A percentile compares a stretch with the other conserved stretches of the same genome.
phyloP scores from a whole-genome alignment of 352 stramenopile genomes.

The Phytophthora colocasiae region DNA sequence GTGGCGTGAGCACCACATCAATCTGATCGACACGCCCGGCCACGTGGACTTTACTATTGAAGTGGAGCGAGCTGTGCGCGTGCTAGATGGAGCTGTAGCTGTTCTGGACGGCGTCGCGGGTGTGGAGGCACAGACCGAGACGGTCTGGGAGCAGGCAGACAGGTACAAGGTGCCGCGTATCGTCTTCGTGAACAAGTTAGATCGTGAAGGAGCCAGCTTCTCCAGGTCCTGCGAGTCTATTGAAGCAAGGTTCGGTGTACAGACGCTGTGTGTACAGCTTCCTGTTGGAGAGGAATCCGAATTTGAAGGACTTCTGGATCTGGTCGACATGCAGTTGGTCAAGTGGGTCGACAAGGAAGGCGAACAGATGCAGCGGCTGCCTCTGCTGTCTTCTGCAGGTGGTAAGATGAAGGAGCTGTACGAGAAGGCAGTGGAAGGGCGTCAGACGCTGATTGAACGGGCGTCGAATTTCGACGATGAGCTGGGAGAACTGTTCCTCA shows the following conservation, averaged over 20 bases:
- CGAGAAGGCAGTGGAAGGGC: constrained; percentile 41
- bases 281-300: constrained; percentile 67
- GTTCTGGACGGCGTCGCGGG: constrained; percentile 97
- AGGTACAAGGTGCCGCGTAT: constrained; percentile 90
- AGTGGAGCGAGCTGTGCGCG: constrained; percentile 96
- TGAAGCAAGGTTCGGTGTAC: constrained; percentile 64
- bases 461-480: constrained; percentile 78
- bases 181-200: constrained; percentile 98
- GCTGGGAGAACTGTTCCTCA: constrained; percentile 76
- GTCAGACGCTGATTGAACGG: constrained; percentile 69
- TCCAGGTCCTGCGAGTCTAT: constrained; percentile 85
- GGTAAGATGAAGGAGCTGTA: constrained; percentile 68
- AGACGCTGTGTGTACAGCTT: constrained; percentile 70
- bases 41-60: constrained; percentile 99
- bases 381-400: constrained; percentile 45
- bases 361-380: constrained; percentile 56
- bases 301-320: constrained; percentile 73
- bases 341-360: constrained; percentile 72
- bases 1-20: constrained; percentile 96
- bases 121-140: constrained; percentile 93
- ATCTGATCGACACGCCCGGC: constrained; percentile 98
- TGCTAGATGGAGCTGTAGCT: constrained; percentile 97
- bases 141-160: constrained; percentile 85
- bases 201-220: constrained; percentile 96
- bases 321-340: constrained; percentile 75